Evolutionary conservation across 768 basidiomycete genomes (phyloP).

Genomic region (Trametes elegans): DNA sequence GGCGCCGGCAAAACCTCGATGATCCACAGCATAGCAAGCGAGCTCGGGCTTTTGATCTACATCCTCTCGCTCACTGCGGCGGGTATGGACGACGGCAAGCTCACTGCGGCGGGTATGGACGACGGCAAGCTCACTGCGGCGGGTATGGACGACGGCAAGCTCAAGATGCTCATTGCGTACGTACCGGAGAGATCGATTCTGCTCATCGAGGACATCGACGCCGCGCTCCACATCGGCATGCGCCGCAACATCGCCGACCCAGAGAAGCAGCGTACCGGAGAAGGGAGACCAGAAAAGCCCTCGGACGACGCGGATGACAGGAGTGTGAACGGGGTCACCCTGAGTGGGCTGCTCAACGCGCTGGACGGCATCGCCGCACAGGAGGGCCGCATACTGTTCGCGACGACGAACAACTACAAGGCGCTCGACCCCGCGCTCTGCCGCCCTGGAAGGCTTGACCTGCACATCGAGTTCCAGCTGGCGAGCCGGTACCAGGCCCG

Average conservation of each 20-base stretch:
- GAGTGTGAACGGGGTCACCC: conserved; percentile 42
- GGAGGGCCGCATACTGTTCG: conserved; percentile 36
- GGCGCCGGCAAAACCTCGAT: conserved; percentile 80
- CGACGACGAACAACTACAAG: conserved; percentile 30
- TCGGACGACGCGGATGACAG: too few relatives aligned
- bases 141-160: conserved; percentile 25
- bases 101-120: conserved; percentile 13
- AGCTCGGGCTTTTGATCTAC: conserved; percentile 74
- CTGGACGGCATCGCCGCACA: conserved; percentile 55
- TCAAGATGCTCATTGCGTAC: conserved; percentile 41
- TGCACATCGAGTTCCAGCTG: conserved; percentile 32
- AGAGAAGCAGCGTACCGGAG: conserved; percentile 4
- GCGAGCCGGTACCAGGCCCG: conserved; percentile 31
- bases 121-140: conserved; percentile 21
- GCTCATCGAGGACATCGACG: conserved; percentile 85
- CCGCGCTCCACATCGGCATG: conserved; percentile 55
- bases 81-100: conserved; percentile 10
- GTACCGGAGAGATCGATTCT: conserved; percentile 73
- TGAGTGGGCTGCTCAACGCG: conserved; percentile 74
- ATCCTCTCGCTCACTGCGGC: conserved; percentile 58
- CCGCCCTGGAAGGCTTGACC: conserved; percentile 35
- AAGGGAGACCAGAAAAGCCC: too few relatives aligned
- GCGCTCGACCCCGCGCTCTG: conserved; percentile 34
- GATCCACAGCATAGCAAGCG: conserved; percentile 74
- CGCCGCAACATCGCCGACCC: conserved; percentile 14